Conservation (phyloP, 768 basidiomycete genomes). For the Kwoniella dendrophila region DNA sequence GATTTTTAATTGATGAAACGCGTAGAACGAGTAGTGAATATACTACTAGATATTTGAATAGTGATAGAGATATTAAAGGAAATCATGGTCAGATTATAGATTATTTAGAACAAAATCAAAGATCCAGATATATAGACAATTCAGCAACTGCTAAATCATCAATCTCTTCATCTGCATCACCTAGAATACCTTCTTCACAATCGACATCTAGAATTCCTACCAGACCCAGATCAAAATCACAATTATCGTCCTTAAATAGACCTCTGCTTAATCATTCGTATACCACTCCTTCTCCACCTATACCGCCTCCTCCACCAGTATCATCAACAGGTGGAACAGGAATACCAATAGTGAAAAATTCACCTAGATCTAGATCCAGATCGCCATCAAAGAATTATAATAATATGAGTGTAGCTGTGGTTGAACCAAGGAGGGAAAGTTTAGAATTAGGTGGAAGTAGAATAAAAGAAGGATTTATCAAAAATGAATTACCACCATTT, state of each 20-base stretch:
- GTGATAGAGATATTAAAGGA: too few relatives aligned
- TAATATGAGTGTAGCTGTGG: conserved; percentile 12
- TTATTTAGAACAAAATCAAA: neutral
- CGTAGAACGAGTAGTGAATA: neutral
- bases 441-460: conserved; percentile 8
- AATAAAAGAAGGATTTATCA: conserved; percentile 38
- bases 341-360: conserved; percentile 10
- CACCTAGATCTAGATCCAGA: conserved; percentile 7
- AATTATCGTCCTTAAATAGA: neutral
- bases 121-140: neutral
- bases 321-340: conserved; percentile 4
- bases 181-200: neutral
- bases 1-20: neutral
- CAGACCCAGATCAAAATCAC: conserved; percentile 22
- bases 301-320: neutral
- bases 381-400: conserved; percentile 11
- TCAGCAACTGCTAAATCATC: too few relatives aligned
- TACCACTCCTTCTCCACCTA: conserved; percentile 3
- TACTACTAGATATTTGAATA: too few relatives aligned
- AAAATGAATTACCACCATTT: conserved; percentile 50
- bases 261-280: neutral
- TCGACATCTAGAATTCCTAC: conserved; percentile 19
- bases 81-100: too few relatives aligned
- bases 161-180: conserved; percentile 3
- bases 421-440: conserved; percentile 4